Conservation (phyloP, 495 filamentous ascomycete genomes). For the Penicillium subrubescens region DNA sequence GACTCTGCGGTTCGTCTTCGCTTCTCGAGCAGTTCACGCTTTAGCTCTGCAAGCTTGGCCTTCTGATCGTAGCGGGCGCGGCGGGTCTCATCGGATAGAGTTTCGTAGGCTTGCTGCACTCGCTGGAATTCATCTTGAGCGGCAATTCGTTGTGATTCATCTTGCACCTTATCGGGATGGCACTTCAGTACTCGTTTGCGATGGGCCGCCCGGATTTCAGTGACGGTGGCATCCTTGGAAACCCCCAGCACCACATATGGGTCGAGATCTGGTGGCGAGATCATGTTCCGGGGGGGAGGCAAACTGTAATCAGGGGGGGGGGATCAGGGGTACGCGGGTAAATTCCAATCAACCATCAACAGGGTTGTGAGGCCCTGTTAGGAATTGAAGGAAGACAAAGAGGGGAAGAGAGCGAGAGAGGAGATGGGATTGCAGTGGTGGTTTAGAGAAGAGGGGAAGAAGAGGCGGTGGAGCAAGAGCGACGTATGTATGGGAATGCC, state of each 20-base stretch:
- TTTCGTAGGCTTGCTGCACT: slow-evolving; percentile 91
- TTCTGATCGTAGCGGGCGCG: slow-evolving; percentile 77
- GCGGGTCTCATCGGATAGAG: slow-evolving; percentile 76
- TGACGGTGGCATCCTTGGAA: slow-evolving; percentile 67
- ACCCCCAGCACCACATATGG: slow-evolving; percentile 85
- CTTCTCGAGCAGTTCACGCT: slow-evolving; percentile 49
- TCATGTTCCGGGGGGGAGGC: slow-evolving; percentile 51
- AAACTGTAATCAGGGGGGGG: slow-evolving; percentile 10
- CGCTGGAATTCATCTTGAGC: slow-evolving; percentile 88
- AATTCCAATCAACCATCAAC: slow-evolving; percentile 8
- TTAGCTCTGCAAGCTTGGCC: slow-evolving; percentile 62
- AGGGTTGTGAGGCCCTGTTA: background rate
- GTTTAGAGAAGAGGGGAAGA: slow-evolving; percentile 27
- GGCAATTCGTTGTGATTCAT: slow-evolving; percentile 63
- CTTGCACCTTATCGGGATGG: slow-evolving; percentile 93
- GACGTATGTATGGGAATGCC: slow-evolving; percentile 14
- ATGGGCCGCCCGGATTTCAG: slow-evolving; percentile 78
- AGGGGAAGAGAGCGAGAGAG: slow-evolving; percentile 5
- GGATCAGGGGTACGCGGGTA: background rate
- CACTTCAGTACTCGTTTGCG: slow-evolving; percentile 91
- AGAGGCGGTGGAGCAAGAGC: slow-evolving; percentile 22
- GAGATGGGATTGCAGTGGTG: background rate
- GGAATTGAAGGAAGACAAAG: slow-evolving; percentile 17
- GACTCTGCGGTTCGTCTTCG: slow-evolving; percentile 33
- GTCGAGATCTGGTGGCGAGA: slow-evolving; percentile 65